Evolutionary conservation across 2,329 filamentous ascomycete genomes (phyloP), one percentile per base, ranked within the genome.

Genomic region (Fusarium setosum): DNA sequence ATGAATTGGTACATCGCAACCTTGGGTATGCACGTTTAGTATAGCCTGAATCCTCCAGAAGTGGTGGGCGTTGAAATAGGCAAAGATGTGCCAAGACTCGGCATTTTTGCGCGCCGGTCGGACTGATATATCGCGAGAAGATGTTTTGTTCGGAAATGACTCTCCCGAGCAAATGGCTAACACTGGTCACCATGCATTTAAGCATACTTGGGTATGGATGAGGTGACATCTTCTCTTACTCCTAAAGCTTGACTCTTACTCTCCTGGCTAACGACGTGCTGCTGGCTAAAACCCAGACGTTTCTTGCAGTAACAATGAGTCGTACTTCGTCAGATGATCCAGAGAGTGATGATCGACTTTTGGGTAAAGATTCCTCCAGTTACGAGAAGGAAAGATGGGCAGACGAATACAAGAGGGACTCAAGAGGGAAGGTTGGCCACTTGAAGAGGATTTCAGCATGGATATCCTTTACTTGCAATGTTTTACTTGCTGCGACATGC

Each of bases 21-120:
- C 35, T 34, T 32, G 24, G 31, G 31, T 12, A 40, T 56, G 44
- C 20, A 20, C 2, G 35, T 34, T 18, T 23, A 20, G 6, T 29
- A 23, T n/a, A 56, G 45, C 44, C 53, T 50, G 10, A 34, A 56
- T 56, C 53, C 53, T 51, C 40, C 44, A 5, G 26, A 29, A 50
- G 34, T 24, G 15, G 44, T 26, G 12, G 7, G 3, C 6, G 2
- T 17, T 15, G 13, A n/a, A 32, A 50, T 12, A 4, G 35, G 44
- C 4, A 56, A 50, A 6, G 23, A 32, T 17, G 13, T 26, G n/a
- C 12, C 17, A 10, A 13, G 10, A 1, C 4, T 5, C 10, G 17
- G 4, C 1, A 2, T 17, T 17, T 41, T 8, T 15, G 12, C 11
- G 24, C 6, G 6, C 13, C 18, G 4, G 3, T 9, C 26, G 53